Percentiles rank a stretch among this genome's conserved stretches.
These are phyloP conservation scores for Cladophialophora chaetospira DNA, from an alignment of 2,329 filamentous ascomycete genomes.

Conservation along the genomic window DNA sequence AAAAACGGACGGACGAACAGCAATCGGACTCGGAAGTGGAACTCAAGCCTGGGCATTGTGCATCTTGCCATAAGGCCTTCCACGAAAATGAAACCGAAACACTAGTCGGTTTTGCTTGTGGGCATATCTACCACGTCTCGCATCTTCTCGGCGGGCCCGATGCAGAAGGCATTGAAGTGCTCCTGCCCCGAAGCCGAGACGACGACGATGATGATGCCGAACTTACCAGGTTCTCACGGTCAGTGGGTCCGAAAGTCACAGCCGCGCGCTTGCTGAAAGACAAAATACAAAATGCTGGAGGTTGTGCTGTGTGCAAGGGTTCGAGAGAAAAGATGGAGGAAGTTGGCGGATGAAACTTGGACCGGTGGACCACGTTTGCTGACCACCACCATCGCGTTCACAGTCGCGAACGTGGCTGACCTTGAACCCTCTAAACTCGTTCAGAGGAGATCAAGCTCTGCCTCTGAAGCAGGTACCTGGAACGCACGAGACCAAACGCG, in stretches of 20 bases:
- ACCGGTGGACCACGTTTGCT: background rate
- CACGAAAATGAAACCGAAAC: conserved; percentile 53
- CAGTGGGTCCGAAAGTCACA: conserved; percentile 83
- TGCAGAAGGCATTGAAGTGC: conserved; percentile 34
- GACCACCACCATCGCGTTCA: background rate
- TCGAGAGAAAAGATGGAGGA: conserved; percentile 17
- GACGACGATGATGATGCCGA: conserved; percentile 32
- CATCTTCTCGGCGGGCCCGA: conserved; percentile 54
- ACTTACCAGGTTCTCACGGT: conserved; percentile 44
- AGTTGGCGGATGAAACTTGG: conserved; percentile 14
- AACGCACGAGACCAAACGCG: no score
- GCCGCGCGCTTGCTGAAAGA: conserved; percentile 70
- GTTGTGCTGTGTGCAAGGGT: conserved; percentile 27
- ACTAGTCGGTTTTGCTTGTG: conserved; percentile 68
- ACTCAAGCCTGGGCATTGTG: conserved; percentile 28
- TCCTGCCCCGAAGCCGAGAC: conserved; percentile 23
- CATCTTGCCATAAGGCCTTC: conserved; percentile 27
- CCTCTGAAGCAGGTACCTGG: no score
- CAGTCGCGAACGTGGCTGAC: background rate
- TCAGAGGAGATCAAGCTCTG: no score
- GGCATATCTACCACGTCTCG: conserved; percentile 67
- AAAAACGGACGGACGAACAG: conserved; percentile 4
- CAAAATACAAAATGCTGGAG: conserved; percentile 30
- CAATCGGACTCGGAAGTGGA: conserved; percentile 5
- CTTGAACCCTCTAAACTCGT: background rate